phyloP scores from a whole-genome alignment of 1,284 basidiomycete genomes.

The Microstroma glucosiphilum region DNA sequence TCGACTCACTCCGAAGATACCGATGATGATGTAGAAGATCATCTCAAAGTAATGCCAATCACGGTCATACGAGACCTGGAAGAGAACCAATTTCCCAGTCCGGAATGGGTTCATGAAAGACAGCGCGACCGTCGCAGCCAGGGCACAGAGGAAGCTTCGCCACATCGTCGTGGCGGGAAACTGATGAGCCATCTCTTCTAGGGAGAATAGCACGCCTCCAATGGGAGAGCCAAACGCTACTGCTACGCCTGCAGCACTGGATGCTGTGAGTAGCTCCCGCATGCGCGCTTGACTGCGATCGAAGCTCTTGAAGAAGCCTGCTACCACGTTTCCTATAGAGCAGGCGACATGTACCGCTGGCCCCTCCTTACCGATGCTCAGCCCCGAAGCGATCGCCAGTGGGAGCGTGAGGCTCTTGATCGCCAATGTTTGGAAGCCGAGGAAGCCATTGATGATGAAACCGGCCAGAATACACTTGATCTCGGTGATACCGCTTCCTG shows the following conservation, averaged over 20 bases:
- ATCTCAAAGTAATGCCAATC: constrained; percentile 99
- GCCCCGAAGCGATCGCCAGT: constrained; percentile 89
- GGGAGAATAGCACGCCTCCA: constrained; percentile 85
- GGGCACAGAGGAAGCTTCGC: constrained; percentile 91
- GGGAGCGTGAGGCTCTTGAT: constrained; percentile 88
- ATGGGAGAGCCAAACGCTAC: constrained; percentile 97
- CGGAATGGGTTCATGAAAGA: constrained; percentile 98
- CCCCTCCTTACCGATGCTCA: constrained; percentile 97
- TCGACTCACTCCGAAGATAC: constrained; percentile 72
- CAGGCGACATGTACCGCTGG: constrained; percentile 97
- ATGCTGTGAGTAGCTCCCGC: constrained; percentile 88
- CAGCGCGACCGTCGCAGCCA: constrained; percentile 91
- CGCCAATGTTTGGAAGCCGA: constrained; percentile 76
- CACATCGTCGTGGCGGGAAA: constrained; percentile 98
- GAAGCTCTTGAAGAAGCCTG: constrained; percentile 72
- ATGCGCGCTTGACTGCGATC: constrained; percentile 88
- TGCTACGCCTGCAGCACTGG: constrained; percentile 92
- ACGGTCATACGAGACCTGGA: constrained; percentile 93
- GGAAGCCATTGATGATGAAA: constrained; percentile 93
- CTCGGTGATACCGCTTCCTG: constrained; percentile 95
- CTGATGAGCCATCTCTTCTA: constrained; percentile 62
- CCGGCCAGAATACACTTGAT: constrained; percentile 98
- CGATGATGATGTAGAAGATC: constrained; percentile 85
- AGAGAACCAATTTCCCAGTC: constrained; percentile 94
- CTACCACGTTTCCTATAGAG: constrained; percentile 82